Conservation (phyloP, 495 filamentous ascomycete genomes). For the Margaritispora aquatica region DNA sequence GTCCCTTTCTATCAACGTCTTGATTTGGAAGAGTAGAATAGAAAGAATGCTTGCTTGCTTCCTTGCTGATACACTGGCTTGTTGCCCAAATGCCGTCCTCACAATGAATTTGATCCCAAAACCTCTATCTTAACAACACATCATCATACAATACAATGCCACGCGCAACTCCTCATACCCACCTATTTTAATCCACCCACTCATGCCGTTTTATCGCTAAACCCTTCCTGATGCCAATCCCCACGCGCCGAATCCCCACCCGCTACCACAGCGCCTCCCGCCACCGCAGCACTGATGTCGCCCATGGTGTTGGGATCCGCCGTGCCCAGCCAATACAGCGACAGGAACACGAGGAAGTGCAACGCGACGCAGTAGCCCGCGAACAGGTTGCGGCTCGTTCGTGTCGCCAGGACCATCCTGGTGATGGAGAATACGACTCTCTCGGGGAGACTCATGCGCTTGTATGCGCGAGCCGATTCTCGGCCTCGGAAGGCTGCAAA, state of each 20-base stretch:
- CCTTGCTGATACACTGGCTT: no score
- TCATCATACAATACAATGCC: constrained; percentile 18
- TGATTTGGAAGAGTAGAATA: no score
- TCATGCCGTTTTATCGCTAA: constrained; percentile 25
- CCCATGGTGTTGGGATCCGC: constrained; percentile 45
- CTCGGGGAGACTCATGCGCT: constrained; percentile 89
- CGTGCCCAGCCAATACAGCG: constrained; percentile 79
- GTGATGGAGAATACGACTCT: constrained; percentile 86
- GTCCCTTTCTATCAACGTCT: no score
- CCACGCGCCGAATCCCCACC: constrained; percentile 40
- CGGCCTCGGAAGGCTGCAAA: constrained; percentile 92
- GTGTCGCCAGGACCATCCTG: constrained; percentile 80
- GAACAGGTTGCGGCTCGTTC: constrained; percentile 89
- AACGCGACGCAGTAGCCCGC: constrained; percentile 88
- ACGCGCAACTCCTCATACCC: background rate
- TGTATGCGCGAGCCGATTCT: constrained; percentile 87
- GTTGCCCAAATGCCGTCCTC: no score
- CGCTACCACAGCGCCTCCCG: constrained; percentile 32
- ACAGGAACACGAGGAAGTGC: constrained; percentile 78
- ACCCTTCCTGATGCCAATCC: constrained; percentile 59
- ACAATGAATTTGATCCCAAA: no score
- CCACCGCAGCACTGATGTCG: constrained; percentile 34
- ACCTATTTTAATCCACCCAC: background rate
- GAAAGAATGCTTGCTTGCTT: no score
- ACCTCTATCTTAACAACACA: no score